Evolutionary conservation across 2,329 filamentous ascomycete genomes (phyloP).

Genomic region (Diaporthe longicolla): DNA sequence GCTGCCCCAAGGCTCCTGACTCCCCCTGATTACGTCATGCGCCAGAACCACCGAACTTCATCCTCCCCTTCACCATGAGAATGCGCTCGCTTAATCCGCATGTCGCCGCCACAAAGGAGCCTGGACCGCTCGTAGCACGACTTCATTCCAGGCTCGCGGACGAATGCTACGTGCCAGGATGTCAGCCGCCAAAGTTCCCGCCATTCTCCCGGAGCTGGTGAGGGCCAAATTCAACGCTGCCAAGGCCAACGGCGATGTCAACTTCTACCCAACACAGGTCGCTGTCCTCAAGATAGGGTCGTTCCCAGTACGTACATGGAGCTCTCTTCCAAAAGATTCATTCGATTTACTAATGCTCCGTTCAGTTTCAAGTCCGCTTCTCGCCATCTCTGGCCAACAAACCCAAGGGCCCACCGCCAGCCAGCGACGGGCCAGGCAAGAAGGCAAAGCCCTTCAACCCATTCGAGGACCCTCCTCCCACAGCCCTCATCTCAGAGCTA

Average conservation of each 20-base stretch:
- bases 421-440: constrained; percentile 43
- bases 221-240: constrained; percentile 64
- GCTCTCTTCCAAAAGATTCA: neutral
- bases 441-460: constrained; percentile 68
- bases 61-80: neutral
- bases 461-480: constrained; percentile 71
- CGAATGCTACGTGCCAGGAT: constrained; percentile 48
- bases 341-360: neutral
- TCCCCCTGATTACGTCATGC: constrained; percentile 37
- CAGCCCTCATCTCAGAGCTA: constrained; percentile 68
- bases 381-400: constrained; percentile 78
- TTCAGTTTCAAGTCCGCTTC: constrained; percentile 80
- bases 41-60: neutral
- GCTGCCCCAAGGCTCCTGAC: neutral
- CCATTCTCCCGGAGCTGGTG: constrained; percentile 66
- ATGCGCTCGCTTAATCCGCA: neutral
- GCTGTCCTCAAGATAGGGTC: constrained; percentile 60
- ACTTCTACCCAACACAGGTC: constrained; percentile 69
- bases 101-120: neutral
- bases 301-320: constrained; percentile 56
- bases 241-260: constrained; percentile 62
- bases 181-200: constrained; percentile 57
- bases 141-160: neutral
- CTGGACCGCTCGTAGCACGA: neutral
- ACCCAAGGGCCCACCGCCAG: constrained; percentile 60